Conservation (phyloP, 352 stramenopile genomes). For the Pythium plurisporium region DNA sequence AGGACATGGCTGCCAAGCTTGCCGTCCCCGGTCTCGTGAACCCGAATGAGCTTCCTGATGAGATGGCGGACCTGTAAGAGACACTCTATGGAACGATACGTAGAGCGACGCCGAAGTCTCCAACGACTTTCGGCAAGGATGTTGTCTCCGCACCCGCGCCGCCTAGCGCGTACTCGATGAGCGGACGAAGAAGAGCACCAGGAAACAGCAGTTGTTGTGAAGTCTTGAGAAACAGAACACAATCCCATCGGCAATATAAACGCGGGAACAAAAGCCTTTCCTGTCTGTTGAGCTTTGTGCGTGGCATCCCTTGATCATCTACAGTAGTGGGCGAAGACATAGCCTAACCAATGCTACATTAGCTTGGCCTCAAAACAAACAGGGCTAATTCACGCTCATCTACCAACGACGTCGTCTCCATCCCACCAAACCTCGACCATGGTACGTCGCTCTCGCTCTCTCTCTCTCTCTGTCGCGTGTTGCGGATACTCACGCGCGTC, state of each 20-base stretch:
- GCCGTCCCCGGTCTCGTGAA: slow-evolving; percentile 90
- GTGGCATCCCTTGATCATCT: background rate
- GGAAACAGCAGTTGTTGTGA: slow-evolving; percentile 1
- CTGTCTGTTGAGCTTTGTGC: no score
- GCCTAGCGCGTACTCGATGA: no score
- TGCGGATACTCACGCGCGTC: no score
- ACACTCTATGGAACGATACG: background rate
- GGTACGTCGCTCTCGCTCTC: background rate
- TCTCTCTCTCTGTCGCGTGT: background rate
- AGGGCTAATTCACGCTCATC: no score
- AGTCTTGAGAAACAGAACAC: slow-evolving; percentile 5
- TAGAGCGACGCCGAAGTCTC: background rate
- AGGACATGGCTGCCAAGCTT: slow-evolving; percentile 76
- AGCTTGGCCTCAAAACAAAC: no score
- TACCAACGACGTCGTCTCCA: no score
- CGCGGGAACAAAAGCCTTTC: background rate
- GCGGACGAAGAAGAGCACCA: no score
- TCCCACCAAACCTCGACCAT: background rate
- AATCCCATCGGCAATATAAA: slow-evolving; percentile 7
- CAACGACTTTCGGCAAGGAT: no score
- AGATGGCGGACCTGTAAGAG: slow-evolving; percentile 82
- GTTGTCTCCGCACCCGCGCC: no score
- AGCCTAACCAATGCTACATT: no score
- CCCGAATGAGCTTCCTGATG: slow-evolving; percentile 86
- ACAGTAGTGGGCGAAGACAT: no score